A percentile compares a stretch with the other conserved stretches of the same genome.
phyloP scores from a whole-genome alignment of 768 basidiomycete genomes.

The Xerocomus spinulosus region DNA sequence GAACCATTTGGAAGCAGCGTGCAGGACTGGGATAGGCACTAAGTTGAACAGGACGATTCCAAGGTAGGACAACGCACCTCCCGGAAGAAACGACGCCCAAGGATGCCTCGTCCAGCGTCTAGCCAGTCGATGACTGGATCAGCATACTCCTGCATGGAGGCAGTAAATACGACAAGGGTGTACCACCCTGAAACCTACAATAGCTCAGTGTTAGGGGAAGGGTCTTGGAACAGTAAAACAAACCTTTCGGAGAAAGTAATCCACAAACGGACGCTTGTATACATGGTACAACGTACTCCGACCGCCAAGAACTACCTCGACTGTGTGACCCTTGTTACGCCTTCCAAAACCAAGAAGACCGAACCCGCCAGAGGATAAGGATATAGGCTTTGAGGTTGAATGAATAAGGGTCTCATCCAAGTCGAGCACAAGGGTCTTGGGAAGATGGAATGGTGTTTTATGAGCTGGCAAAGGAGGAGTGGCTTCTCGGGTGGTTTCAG shows the following conservation, averaged over 20 bases:
- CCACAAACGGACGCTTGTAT: slow-evolving; percentile 96
- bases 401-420: slow-evolving; percentile 98
- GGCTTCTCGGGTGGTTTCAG: slow-evolving; percentile 37
- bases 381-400: slow-evolving; percentile 81
- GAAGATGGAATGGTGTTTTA: slow-evolving; percentile 71
- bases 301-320: slow-evolving; percentile 89
- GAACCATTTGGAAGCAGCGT: slow-evolving; percentile 88
- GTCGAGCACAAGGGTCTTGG: slow-evolving; percentile 95
- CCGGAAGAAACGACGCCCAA: slow-evolving; percentile 84
- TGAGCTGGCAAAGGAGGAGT: slow-evolving; percentile 48
- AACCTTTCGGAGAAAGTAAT: slow-evolving; percentile 89
- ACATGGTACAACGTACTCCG: slow-evolving; percentile 93
- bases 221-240: slow-evolving; percentile 14
- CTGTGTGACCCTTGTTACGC: slow-evolving; percentile 72
- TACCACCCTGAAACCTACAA: slow-evolving; percentile 96
- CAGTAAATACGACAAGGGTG: slow-evolving; percentile 97
- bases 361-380: slow-evolving; percentile 43
- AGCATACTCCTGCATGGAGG: slow-evolving; percentile 98
- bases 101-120: slow-evolving; percentile 88
- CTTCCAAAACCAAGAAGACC: slow-evolving; percentile 59
- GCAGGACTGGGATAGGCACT: slow-evolving; percentile 61
- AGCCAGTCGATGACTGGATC: slow-evolving; percentile 99
- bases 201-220: slow-evolving; percentile 4
- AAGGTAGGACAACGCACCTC: slow-evolving; percentile 53
- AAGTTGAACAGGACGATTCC: neutral